Evolutionary conservation across 148 eudicot species (phyloP).

Genomic region (Rheum nobile): DNA sequence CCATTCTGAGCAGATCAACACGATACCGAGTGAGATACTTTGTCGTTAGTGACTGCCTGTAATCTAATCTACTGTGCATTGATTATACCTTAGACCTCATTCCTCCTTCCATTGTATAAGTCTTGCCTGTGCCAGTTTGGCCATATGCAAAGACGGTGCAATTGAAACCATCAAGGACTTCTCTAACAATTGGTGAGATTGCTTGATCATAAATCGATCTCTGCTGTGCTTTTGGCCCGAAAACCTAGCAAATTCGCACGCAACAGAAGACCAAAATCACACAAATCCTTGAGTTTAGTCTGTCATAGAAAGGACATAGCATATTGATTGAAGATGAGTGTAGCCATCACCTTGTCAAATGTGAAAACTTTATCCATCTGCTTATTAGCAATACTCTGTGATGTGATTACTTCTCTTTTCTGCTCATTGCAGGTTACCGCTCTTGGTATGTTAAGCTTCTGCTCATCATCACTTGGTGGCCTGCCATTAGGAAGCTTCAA

Average conservation of each 20-base stretch:
- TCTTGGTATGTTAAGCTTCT: conserved; percentile 43
- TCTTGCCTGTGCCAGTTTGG: conserved; percentile 90
- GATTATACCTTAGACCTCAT: conserved; percentile 62
- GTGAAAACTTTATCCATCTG: conserved; percentile 70
- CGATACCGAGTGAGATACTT: not conserved
- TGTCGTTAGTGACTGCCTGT: not conserved
- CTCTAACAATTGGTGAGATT: conserved; percentile 66
- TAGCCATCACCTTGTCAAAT: conserved; percentile 63
- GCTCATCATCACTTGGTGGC: conserved; percentile 78
- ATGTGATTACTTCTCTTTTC: conserved; percentile 50
- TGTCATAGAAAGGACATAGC: conserved; percentile 1
- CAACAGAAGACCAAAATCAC: not conserved
- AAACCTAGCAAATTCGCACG: conserved; percentile 30
- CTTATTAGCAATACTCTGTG: conserved; percentile 43
- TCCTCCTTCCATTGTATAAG: conserved; percentile 91
- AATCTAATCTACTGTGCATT: not conserved
- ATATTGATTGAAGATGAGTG: not conserved
- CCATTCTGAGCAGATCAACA: conserved; percentile 27
- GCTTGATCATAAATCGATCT: conserved; percentile 77
- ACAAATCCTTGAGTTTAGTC: not conserved
- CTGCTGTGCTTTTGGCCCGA: conserved; percentile 82
- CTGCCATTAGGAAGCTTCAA: conserved; percentile 18
- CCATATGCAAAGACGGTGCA: conserved; percentile 94
- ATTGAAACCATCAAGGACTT: conserved; percentile 79
- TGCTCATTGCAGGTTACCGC: conserved; percentile 54